These are phyloP conservation scores for Xylaria sp. DNA, from an alignment of 2,329 filamentous ascomycete genomes.

Conservation along the genomic window DNA sequence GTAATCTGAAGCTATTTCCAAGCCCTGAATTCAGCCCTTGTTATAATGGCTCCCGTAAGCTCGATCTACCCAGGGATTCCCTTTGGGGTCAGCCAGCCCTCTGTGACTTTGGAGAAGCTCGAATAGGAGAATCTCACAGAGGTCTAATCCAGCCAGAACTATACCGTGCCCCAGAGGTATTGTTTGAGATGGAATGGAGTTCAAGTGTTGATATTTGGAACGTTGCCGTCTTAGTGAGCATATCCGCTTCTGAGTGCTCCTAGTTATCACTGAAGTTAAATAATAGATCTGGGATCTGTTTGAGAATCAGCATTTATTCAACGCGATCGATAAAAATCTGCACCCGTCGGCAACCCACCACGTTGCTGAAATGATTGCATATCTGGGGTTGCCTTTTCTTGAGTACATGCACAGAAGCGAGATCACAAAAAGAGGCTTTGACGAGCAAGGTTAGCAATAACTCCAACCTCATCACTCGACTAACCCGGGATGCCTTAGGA, in stretches of 20 bases:
- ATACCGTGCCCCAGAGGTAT: background rate
- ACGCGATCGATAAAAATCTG: background rate
- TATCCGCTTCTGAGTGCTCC: background rate
- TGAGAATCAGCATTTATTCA: background rate
- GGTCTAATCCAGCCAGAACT: background rate
- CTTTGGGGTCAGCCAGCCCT: background rate
- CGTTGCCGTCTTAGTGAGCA: background rate
- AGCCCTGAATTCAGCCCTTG: too few relatives aligned
- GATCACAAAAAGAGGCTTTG: too few relatives aligned
- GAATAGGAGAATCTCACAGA: background rate
- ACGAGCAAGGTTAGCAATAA: too few relatives aligned
- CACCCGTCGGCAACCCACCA: background rate
- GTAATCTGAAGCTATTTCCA: too few relatives aligned
- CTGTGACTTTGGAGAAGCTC: background rate
- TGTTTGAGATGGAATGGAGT: background rate
- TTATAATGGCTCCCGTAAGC: too few relatives aligned
- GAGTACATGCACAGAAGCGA: too few relatives aligned
- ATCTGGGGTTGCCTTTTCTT: background rate
- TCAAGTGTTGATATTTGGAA: background rate
- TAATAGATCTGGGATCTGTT: background rate
- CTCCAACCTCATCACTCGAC: too few relatives aligned
- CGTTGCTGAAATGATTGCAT: background rate
- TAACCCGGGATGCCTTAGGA: too few relatives aligned
- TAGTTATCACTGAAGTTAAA: background rate
- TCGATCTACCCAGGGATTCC: too few relatives aligned